Percentiles rank a stretch among this genome's conserved stretches.
Evolutionary conservation across 1,284 basidiomycete genomes (phyloP).

Genomic region (Rhodotorula sp.): DNA sequence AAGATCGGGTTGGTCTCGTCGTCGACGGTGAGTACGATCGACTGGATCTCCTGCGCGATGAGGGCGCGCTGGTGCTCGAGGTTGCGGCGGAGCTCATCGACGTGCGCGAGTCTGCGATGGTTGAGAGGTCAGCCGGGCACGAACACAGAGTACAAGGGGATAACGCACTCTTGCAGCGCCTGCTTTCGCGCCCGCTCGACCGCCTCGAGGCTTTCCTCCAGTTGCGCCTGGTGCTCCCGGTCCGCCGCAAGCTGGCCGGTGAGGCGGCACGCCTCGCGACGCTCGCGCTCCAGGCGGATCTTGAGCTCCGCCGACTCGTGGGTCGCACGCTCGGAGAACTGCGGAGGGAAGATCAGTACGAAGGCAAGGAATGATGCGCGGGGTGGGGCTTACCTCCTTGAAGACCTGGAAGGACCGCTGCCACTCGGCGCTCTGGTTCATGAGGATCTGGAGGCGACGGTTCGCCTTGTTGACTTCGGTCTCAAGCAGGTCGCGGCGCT

Average conservation of each 20-base stretch:
- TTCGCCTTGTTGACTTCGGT: conserved; percentile 10
- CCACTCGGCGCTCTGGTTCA: conserved; percentile 30
- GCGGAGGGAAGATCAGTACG: conserved; percentile 7
- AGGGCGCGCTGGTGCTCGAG: conserved; percentile 39
- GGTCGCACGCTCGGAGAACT: conserved; percentile 43
- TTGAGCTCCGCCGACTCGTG: conserved; percentile 36
- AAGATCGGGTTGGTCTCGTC: conserved; percentile 16
- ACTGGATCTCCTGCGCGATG: conserved; percentile 32
- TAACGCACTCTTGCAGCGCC: conserved; percentile 24
- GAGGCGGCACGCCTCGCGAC: conserved; percentile 38
- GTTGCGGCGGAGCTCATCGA: conserved; percentile 32
- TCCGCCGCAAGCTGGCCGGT: conserved; percentile 24
- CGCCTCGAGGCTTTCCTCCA: conserved; percentile 21
- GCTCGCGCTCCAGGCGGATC: conserved; percentile 42
- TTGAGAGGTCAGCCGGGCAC: conserved; percentile 8
- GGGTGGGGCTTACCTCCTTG: conserved; percentile 1
- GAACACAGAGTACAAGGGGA: neutral
- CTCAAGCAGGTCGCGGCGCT: conserved; percentile 42
- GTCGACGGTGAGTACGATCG: neutral
- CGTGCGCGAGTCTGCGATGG: conserved; percentile 36
- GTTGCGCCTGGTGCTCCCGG: conserved; percentile 3
- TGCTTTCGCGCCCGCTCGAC: conserved; percentile 35
- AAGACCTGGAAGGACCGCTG: conserved; percentile 21
- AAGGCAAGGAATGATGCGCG: neutral
- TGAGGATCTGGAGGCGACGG: conserved; percentile 15